Conservation (phyloP, 352 stramenopile genomes). For the Pythium utonaiense region DNA sequence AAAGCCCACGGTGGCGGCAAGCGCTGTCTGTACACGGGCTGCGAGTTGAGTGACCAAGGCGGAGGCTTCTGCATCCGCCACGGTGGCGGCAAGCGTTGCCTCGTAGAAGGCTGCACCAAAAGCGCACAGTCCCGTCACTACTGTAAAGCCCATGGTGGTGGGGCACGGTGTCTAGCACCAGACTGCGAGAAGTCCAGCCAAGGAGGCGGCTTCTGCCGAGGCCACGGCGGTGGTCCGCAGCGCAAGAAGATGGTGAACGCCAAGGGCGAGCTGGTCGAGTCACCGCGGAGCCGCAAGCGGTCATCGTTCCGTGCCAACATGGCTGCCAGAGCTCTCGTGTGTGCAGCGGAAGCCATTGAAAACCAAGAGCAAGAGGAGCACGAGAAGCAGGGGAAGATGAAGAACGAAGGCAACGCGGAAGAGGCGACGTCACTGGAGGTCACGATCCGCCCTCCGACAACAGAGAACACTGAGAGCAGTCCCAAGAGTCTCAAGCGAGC, state of each 20-base stretch:
- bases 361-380: constrained; percentile 6
- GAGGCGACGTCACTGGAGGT: constrained; percentile 12
- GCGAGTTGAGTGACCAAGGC: constrained; percentile 22
- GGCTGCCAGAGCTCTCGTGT: background rate
- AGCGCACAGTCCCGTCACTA: constrained; percentile 50
- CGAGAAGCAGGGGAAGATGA: background rate
- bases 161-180: constrained; percentile 34
- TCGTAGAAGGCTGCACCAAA: constrained; percentile 37
- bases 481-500: constrained; percentile 1
- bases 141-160: constrained; percentile 54
- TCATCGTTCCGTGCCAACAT: constrained; percentile 4
- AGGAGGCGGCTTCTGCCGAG: constrained; percentile 42
- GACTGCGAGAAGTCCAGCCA: constrained; percentile 45
- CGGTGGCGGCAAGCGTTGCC: constrained; percentile 73
- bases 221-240: constrained; percentile 37
- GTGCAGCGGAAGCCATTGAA: constrained; percentile 4
- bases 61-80: constrained; percentile 80
- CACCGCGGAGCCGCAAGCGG: background rate
- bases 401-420: constrained; percentile 13
- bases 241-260: constrained; percentile 9
- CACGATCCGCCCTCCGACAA: constrained; percentile 11
- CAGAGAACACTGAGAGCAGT: background rate
- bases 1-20: constrained; percentile 51
- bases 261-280: constrained; percentile 8
- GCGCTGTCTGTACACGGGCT: constrained; percentile 32